Evolutionary conservation across 805 yeast genomes (phyloP), one percentile per base, ranked within the genome.

Genomic region (Sugiyamaella marilandica): DNA sequence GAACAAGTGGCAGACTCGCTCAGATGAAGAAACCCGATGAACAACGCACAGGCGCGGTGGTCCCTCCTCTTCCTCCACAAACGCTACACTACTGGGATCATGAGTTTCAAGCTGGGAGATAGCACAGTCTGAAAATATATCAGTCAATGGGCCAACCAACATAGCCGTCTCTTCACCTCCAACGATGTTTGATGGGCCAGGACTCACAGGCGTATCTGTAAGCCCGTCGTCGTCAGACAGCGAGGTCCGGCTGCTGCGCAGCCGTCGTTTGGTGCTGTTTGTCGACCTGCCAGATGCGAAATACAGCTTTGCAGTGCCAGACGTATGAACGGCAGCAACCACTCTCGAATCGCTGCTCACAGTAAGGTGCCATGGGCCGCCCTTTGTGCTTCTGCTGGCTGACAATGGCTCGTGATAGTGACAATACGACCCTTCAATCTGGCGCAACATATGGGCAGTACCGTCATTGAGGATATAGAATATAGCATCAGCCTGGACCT

Each of bases 381-480:
- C 24, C 8, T 24, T 39, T 11, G 13, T 11, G 13, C 24, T 16
- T 5, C 37, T 5, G 37, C 5, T n/a, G 8, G 14, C 24, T 10
- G 43, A 8, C 43, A 39, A 10, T 16, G 29, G 18, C 21, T 47
- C 50, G 35, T 35, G 45, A 19, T 31, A 47, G n/a, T 36, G 39
- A 2, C 11, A 21, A 7, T 5, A 47, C 21, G 8, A 2, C 5
- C 45, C 43, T 3, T 36, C 29, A 4, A 11, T 8, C 5, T 16
- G 8, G 10, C 45, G 13, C 19, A 47, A 5, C 10, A 47, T 32
- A 36, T 47, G 43, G 2, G 19, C 50, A 36, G 50, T 34, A 8
- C 50, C 45, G 35, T 47, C 50, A 8, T 5, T 9, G 16, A 47
- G 31, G 7, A 34, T 9, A 36, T 47, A 47, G 24, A 47, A 35